phyloP scores from a whole-genome alignment of 2,329 filamentous ascomycete genomes.

The Alternaria arbusti region DNA sequence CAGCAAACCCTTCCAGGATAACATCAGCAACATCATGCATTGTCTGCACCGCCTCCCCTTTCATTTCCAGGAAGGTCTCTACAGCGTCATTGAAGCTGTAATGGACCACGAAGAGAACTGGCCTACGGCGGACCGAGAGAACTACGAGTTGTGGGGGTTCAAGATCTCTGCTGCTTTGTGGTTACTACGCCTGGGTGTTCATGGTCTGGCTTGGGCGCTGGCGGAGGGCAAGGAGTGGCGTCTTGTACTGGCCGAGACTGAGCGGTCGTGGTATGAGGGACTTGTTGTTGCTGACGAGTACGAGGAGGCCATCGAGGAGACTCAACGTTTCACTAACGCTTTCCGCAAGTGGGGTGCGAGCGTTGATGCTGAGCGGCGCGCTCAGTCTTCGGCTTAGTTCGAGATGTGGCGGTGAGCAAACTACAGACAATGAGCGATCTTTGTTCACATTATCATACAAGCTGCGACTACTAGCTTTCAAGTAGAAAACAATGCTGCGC shows the following conservation, averaged over 20 bases:
- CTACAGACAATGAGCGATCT: no score
- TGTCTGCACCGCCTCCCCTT: background rate
- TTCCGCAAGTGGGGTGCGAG: background rate
- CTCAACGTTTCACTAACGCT: background rate
- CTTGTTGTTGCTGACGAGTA: background rate
- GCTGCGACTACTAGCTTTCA: background rate
- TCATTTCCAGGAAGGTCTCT: background rate
- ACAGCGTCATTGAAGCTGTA: background rate
- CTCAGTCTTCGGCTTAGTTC: background rate
- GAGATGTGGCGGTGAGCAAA: background rate
- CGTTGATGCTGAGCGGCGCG: background rate
- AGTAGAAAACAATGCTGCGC: background rate
- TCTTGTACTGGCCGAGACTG: background rate
- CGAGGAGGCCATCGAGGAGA: background rate
- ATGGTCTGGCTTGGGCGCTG: background rate
- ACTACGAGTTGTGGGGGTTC: background rate
- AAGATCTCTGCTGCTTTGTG: background rate
- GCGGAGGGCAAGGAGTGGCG: background rate
- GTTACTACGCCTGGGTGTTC: background rate
- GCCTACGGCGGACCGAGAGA: background rate
- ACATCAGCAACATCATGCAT: background rate
- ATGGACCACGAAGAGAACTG: background rate
- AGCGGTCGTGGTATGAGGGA: background rate
- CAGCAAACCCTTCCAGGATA: background rate
- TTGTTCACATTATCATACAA: background rate